A percentile compares a stretch with the other conserved stretches of the same genome.
Evolutionary conservation across 2,329 filamentous ascomycete genomes (phyloP).

Genomic region (Sclerotinia sclerotiorum): DNA sequence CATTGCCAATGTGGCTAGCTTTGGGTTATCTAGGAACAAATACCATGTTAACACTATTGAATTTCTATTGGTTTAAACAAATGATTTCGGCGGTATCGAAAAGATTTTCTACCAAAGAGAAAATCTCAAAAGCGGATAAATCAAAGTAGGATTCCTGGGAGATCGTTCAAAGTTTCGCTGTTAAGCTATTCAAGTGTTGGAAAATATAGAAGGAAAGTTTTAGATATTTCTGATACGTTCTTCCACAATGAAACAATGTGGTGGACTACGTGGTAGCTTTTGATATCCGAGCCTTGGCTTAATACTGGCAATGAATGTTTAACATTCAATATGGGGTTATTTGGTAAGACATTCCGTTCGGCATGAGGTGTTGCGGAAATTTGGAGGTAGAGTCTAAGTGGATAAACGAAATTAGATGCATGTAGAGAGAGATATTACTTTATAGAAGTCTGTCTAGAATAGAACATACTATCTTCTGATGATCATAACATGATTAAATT

Average conservation of each 20-base stretch:
- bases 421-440: too few species aligned
- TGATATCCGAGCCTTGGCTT: too few species aligned
- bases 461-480: background rate
- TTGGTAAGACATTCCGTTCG: too few species aligned
- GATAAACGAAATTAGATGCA: too few species aligned
- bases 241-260: background rate
- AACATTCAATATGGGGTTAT: too few species aligned
- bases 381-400: too few species aligned
- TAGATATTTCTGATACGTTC: background rate
- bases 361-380: too few species aligned
- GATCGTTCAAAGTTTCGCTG: too few species aligned
- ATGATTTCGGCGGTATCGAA: conserved; percentile 53
- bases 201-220: background rate
- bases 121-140: background rate
- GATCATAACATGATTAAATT: background rate
- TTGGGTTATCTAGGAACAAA: conserved; percentile 68
- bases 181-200: background rate
- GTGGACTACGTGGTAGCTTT: too few species aligned
- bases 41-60: conserved; percentile 68
- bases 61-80: conserved; percentile 80
- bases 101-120: conserved; percentile 25
- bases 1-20: conserved; percentile 66
- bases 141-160: background rate
- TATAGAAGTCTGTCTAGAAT: too few species aligned
- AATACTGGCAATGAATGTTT: too few species aligned